phyloP scores from a whole-genome alignment of 805 yeast species.

The Torulaspora delbrueckii region DNA sequence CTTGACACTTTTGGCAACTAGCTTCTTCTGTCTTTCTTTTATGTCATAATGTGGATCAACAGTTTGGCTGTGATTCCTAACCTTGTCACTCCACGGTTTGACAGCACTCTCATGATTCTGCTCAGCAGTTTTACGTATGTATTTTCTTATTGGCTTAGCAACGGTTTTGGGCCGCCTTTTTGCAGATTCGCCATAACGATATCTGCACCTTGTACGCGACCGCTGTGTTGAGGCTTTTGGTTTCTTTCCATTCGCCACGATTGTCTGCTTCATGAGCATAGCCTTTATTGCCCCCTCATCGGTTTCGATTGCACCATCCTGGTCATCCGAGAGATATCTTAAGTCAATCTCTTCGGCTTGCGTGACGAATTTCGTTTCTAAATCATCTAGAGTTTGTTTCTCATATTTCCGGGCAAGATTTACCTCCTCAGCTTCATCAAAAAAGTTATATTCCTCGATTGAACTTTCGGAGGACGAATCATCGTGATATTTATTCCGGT shows the following conservation, averaged over 20 bases:
- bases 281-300: conserved; percentile 12
- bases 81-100: not conserved
- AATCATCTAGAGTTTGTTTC: not conserved
- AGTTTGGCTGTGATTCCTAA: not conserved
- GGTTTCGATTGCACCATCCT: conserved; percentile 8
- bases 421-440: not conserved
- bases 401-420: too few relatives aligned
- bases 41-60: not conserved
- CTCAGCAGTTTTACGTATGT: not conserved
- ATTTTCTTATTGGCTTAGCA: not conserved
- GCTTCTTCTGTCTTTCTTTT: not conserved
- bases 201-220: not conserved
- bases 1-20: not conserved
- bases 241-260: not conserved
- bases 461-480: conserved; percentile 13
- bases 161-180: not conserved
- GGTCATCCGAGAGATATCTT: not conserved
- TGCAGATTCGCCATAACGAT: not conserved
- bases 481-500: conserved; percentile 16
- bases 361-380: not conserved
- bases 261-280: conserved; percentile 14
- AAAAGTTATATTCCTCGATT: not conserved
- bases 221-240: not conserved
- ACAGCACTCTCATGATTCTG: not conserved
- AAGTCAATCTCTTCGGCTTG: not conserved